Evolutionary conservation across 306 rosid species (phyloP).

Genomic region (Hylodesmum podocarpum): DNA sequence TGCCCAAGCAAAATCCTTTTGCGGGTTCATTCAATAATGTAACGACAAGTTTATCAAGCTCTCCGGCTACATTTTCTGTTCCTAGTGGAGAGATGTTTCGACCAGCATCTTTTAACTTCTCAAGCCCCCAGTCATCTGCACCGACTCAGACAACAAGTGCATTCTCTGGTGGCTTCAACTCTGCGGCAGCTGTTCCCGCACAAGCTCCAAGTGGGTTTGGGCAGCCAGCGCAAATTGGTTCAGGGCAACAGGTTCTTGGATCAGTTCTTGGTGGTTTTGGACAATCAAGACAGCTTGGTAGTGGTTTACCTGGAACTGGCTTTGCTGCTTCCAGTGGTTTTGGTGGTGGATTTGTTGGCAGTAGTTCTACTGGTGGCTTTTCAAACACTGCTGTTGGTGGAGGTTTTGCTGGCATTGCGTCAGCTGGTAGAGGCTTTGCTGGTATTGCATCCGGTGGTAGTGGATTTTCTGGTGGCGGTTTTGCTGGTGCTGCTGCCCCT

Average conservation of each 20-base stretch:
- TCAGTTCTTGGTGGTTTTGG: constrained; percentile 91
- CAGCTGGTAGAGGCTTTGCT: constrained; percentile 52
- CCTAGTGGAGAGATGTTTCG: constrained; percentile 74
- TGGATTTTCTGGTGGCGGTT: constrained; percentile 43
- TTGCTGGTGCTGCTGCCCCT: too few relatives aligned
- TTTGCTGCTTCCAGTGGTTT: constrained; percentile 58
- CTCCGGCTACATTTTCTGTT: constrained; percentile 47
- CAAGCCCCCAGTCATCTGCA: constrained; percentile 53
- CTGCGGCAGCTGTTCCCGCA: constrained; percentile 44
- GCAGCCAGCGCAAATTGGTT: constrained; percentile 71
- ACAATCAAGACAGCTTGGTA: constrained; percentile 88
- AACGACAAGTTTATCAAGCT: constrained; percentile 37
- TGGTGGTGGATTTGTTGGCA: constrained; percentile 54
- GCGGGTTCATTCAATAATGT: constrained; percentile 66
- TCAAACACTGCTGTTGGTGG: constrained; percentile 43
- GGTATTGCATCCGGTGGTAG: constrained; percentile 36
- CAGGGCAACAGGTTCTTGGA: constrained; percentile 87
- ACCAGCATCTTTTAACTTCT: constrained; percentile 81
- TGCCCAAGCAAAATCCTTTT: constrained; percentile 73
- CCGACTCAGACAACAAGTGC: constrained; percentile 51
- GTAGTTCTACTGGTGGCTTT: constrained; percentile 52
- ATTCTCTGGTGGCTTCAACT: constrained; percentile 62
- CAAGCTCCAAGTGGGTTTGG: constrained; percentile 63
- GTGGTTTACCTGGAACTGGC: constrained; percentile 56
- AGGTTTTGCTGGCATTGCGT: constrained; percentile 51